phyloP scores from a whole-genome alignment of 2,329 filamentous ascomycete genomes.

The Claviceps monticola region DNA sequence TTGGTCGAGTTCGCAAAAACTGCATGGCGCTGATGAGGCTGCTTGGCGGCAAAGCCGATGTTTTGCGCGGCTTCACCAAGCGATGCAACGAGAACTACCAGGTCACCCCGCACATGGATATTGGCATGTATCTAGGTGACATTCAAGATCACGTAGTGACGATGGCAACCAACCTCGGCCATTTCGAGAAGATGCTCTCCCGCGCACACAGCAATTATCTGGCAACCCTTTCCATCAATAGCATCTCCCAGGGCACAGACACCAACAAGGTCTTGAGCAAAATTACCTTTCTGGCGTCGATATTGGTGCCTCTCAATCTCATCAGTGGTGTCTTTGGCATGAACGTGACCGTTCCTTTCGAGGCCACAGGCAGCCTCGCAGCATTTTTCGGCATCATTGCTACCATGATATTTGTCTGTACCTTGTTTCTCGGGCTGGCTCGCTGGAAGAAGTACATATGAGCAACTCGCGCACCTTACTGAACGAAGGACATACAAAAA shows the following conservation, averaged over 20 bases:
- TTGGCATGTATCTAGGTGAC: slow-evolving; percentile 89
- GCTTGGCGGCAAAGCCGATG: slow-evolving; percentile 93
- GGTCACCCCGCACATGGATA: slow-evolving; percentile 89
- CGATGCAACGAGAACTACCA: slow-evolving; percentile 97
- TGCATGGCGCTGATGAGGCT: slow-evolving; percentile 88
- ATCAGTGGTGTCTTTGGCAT: slow-evolving; percentile 80
- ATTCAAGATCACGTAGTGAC: slow-evolving; percentile 99
- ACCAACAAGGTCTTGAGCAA: slow-evolving; percentile 87
- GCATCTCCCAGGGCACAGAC: slow-evolving; percentile 72
- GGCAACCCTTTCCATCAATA: slow-evolving; percentile 85
- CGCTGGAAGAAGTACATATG: slow-evolving; percentile 33
- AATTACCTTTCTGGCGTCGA: slow-evolving; percentile 85
- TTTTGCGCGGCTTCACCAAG: slow-evolving; percentile 94
- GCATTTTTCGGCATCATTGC: slow-evolving; percentile 38
- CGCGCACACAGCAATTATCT: slow-evolving; percentile 93
- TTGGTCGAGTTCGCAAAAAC: slow-evolving; percentile 84
- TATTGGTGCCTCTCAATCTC: slow-evolving; percentile 91
- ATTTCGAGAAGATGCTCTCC: slow-evolving; percentile 96
- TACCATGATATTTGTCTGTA: slow-evolving; percentile 39
- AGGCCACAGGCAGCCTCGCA: slow-evolving; percentile 34
- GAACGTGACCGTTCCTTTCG: slow-evolving; percentile 67
- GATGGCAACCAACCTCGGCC: slow-evolving; percentile 91
- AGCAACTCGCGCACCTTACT: no score
- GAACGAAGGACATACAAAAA: no score
- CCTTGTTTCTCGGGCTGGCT: slow-evolving; percentile 31